These are phyloP conservation scores for Nannochloris sp. DNA, from an alignment of 139 green algal species.

Conservation along the genomic window DNA sequence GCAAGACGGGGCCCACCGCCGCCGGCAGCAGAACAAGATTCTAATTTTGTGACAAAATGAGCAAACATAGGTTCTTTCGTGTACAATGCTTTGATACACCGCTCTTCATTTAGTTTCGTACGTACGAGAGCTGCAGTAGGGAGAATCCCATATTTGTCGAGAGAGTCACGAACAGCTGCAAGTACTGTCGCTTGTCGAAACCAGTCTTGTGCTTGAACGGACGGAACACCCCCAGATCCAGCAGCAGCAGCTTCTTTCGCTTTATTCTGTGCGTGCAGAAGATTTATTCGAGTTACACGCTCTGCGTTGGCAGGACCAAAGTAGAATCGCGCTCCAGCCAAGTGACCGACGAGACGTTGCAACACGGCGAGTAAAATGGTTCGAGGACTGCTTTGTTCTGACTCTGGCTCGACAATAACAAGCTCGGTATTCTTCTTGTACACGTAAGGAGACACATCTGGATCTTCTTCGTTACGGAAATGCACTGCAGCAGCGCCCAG, in stretches of 20 bases:
- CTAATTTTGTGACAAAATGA: constrained; percentile 11
- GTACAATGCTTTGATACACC: constrained; percentile 14
- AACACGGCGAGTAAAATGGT: constrained; percentile 11
- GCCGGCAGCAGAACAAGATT: constrained; percentile 2
- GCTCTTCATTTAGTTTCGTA: constrained; percentile 6
- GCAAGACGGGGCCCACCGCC: constrained; percentile 2
- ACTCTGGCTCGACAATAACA: constrained; percentile 3
- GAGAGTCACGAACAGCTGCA: constrained; percentile 22
- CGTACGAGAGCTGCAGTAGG: neutral
- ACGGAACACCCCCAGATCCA: neutral
- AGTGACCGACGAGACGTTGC: constrained; percentile 5
- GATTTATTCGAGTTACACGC: constrained; percentile 2
- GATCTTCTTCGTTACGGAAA: constrained; percentile 68
- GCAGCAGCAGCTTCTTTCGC: neutral
- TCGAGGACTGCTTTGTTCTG: neutral
- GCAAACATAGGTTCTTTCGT: constrained; percentile 21
- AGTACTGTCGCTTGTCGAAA: constrained; percentile 31
- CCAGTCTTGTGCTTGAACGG: neutral
- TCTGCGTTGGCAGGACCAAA: constrained; percentile 24
- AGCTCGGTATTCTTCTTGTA: constrained; percentile 36
- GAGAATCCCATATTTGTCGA: constrained; percentile 33
- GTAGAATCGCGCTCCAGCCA: constrained; percentile 15
- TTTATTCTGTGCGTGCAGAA: constrained; percentile 6
- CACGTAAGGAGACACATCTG: constrained; percentile 59
- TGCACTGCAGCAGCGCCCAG: constrained; percentile 67